phyloP scores from a whole-genome alignment of 2,329 filamentous ascomycete genomes.

The Purpureocillium lavendulum region DNA sequence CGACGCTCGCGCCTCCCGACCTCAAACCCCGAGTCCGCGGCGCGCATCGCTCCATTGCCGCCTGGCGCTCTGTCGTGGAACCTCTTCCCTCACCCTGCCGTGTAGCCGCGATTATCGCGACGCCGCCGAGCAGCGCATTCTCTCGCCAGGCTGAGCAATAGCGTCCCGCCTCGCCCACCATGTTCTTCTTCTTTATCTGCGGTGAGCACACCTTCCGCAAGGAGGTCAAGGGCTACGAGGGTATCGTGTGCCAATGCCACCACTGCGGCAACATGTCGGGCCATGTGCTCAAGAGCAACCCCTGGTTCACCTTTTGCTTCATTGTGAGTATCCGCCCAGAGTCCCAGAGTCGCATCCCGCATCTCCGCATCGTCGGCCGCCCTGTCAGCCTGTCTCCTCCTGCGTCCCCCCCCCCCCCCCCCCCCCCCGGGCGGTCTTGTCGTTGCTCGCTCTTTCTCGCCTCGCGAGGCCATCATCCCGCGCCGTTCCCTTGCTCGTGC shows the following conservation, averaged over 20 bases:
- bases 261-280: constrained; percentile 59
- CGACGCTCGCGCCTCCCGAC: not conserved
- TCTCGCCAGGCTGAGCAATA: too few species aligned
- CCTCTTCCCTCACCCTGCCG: too few species aligned
- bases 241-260: constrained; percentile 53
- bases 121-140: too few species aligned
- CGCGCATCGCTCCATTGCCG: too few species aligned
- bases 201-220: constrained; percentile 54
- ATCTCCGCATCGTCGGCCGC: not conserved
- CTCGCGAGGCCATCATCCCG: not conserved
- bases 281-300: constrained; percentile 52
- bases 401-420: not conserved
- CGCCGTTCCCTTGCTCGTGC: not conserved
- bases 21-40: too few species aligned
- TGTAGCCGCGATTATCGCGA: too few species aligned
- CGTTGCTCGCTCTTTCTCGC: not conserved
- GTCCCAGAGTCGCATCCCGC: constrained; percentile 1
- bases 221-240: constrained; percentile 52
- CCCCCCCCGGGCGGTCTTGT: too few species aligned
- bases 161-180: constrained; percentile 13
- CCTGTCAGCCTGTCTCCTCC: not conserved
- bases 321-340: constrained; percentile 37
- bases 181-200: constrained; percentile 57
- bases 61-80: constrained; percentile 6
- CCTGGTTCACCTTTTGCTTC: constrained; percentile 77